These are phyloP conservation scores for Myrica gale DNA, from an alignment of 306 rosid species.

Conservation along the genomic window DNA sequence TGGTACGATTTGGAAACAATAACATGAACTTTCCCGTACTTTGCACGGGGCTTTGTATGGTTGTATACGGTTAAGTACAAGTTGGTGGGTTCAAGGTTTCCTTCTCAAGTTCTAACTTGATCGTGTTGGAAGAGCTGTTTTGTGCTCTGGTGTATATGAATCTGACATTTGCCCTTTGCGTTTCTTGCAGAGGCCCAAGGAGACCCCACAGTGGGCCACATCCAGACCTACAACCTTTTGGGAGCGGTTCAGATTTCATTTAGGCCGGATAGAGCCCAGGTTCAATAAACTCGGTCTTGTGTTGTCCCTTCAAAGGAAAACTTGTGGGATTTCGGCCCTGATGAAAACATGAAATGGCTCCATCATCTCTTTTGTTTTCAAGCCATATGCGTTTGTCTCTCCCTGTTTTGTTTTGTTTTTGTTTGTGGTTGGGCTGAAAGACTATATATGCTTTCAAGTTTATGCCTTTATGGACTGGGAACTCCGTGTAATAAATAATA, in stretches of 20 bases:
- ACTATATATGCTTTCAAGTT: too few species aligned
- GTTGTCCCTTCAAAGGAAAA: neutral
- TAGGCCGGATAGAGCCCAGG: slow-evolving; percentile 24
- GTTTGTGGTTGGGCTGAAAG: neutral
- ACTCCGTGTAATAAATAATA: too few species aligned
- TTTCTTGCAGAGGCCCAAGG: slow-evolving; percentile 51
- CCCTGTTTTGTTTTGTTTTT: neutral
- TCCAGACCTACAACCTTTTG: slow-evolving; percentile 75
- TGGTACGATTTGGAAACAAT: neutral
- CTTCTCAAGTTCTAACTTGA: neutral
- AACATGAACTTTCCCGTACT: neutral
- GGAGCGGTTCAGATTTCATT: slow-evolving; percentile 72
- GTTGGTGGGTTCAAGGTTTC: neutral
- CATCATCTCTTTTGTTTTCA: neutral
- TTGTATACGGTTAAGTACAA: neutral
- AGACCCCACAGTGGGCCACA: slow-evolving; percentile 61
- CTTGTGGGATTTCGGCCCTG: neutral
- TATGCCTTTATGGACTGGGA: too few species aligned
- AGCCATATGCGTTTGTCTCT: neutral
- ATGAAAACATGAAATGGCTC: neutral
- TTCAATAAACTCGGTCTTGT: neutral
- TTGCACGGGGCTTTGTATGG: neutral
- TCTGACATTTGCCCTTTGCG: neutral
- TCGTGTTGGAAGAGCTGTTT: neutral
- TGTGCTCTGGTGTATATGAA: neutral